phyloP scores from a whole-genome alignment of 768 basidiomycete species.

The Galerina marginata region DNA sequence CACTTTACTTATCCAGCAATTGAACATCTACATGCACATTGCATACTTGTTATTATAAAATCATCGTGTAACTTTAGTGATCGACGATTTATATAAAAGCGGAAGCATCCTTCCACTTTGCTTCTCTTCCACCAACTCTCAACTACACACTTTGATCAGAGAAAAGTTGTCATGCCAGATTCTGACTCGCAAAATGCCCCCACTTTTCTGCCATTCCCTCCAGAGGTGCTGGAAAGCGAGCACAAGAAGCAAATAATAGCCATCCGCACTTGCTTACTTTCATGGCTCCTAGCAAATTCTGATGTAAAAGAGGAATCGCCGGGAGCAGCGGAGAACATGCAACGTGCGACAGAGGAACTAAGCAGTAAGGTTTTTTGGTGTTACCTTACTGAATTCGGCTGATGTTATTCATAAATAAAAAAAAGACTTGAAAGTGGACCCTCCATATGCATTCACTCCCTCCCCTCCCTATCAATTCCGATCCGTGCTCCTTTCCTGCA shows the following conservation, averaged over 20 bases:
- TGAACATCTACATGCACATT: slow-evolving; percentile 1
- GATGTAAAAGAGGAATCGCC: slow-evolving; percentile 19
- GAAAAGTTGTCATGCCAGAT: background rate
- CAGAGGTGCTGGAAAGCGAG: slow-evolving; percentile 18
- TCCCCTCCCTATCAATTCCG: slow-evolving; percentile 24
- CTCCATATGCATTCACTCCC: slow-evolving; percentile 25
- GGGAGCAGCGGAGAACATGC: slow-evolving; percentile 16
- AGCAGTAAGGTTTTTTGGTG: slow-evolving; percentile 11
- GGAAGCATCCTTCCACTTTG: too few relatives aligned
- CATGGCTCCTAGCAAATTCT: slow-evolving; percentile 19
- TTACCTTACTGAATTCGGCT: too few relatives aligned
- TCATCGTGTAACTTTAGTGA: background rate
- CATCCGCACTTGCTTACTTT: slow-evolving; percentile 23
- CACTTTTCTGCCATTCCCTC: slow-evolving; percentile 18
- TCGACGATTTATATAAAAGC: too few relatives aligned
- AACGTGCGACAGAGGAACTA: slow-evolving; percentile 20
- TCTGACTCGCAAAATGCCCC: slow-evolving; percentile 6
- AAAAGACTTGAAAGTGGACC: slow-evolving; percentile 22
- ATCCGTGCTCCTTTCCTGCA: slow-evolving; percentile 26
- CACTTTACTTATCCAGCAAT: slow-evolving; percentile 5
- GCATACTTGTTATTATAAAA: background rate
- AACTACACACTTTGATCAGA: too few relatives aligned
- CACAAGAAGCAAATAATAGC: slow-evolving; percentile 21
- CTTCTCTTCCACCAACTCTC: too few relatives aligned
- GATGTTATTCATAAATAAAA: too few relatives aligned